A percentile compares a stretch with the other conserved stretches of the same genome.
These are phyloP conservation scores for Vigna hirtella DNA, from an alignment of 306 rosid genomes.

Conservation along the genomic window DNA sequence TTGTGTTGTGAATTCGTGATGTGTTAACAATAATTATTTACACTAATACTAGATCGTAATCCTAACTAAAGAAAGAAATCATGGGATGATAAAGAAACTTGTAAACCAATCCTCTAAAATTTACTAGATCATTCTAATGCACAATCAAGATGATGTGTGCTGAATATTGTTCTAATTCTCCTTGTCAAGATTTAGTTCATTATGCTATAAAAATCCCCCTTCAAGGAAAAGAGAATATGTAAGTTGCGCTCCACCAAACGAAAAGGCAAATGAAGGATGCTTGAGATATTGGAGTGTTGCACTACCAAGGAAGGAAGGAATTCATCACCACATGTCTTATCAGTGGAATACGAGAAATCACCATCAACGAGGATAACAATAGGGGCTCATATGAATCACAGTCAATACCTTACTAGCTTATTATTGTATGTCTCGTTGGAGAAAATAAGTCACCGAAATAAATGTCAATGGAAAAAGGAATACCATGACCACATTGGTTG, in stretches of 20 bases:
- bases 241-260: background rate
- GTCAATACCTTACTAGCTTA: background rate
- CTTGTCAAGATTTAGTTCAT: background rate
- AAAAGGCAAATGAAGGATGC: constrained; percentile 9
- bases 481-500: background rate
- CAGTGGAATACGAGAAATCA: constrained; percentile 3
- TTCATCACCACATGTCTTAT: constrained; percentile 1
- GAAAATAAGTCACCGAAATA: background rate
- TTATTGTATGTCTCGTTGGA: background rate
- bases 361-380: background rate
- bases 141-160: background rate
- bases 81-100: background rate
- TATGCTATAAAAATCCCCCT: background rate
- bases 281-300: background rate
- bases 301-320: background rate
- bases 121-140: background rate
- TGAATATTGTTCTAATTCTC: background rate
- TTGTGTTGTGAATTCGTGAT: background rate
- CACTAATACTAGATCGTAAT: background rate
- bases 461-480: background rate
- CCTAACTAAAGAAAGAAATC: background rate
- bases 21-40: background rate
- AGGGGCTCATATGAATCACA: background rate
- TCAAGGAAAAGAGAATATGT: background rate
- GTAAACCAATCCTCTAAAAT: background rate